phyloP scores from a whole-genome alignment of 306 rosid species.

The Cucurbita argyrosperma region DNA sequence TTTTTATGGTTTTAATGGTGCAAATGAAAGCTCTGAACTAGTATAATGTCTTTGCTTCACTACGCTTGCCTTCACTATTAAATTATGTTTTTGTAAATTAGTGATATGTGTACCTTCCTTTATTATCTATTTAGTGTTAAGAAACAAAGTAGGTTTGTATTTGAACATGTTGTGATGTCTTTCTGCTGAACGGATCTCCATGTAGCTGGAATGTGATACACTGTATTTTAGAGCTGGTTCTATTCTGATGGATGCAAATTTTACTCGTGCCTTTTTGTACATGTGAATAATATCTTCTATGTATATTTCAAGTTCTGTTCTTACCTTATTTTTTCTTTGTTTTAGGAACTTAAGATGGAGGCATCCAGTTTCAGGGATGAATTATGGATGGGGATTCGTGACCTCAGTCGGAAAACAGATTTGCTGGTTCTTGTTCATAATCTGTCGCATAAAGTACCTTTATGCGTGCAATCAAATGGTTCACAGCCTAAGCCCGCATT shows the following conservation, averaged over 20 bases:
- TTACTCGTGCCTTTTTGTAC: background rate
- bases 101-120: background rate
- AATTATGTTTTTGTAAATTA: background rate
- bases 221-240: background rate
- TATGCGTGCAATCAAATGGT: conserved; percentile 31
- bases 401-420: conserved; percentile 69
- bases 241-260: background rate
- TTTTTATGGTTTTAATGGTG: background rate
- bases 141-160: background rate
- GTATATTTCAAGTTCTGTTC: background rate
- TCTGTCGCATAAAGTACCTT: conserved; percentile 84
- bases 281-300: background rate
- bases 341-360: conserved; percentile 61
- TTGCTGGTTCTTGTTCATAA: conserved; percentile 86
- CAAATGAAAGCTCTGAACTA: background rate
- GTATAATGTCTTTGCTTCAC: background rate
- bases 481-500: conserved; percentile 61
- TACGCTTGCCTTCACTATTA: background rate
- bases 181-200: background rate
- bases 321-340: background rate
- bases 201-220: background rate
- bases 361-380: conserved; percentile 62
- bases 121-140: background rate
- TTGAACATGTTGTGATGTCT: background rate
- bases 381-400: conserved; percentile 79